phyloP scores from a whole-genome alignment of 176 grass and related monocot genomes.

The Hordeum marinum region DNA sequence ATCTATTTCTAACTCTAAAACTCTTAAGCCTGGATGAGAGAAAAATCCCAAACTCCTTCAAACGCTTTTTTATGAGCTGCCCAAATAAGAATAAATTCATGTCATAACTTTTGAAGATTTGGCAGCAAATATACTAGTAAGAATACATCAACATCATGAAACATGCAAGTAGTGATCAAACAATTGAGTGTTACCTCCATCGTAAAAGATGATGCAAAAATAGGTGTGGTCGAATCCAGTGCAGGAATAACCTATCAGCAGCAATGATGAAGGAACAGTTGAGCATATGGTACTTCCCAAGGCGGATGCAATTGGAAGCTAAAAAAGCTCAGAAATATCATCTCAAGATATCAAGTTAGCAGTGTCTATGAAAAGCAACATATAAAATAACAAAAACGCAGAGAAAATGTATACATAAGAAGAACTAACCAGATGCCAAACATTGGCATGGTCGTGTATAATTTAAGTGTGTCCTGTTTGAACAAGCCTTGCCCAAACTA shows the following conservation, averaged over 20 bases:
- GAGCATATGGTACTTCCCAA: slow-evolving; percentile 1
- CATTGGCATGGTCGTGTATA: not conserved
- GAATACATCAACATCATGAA: slow-evolving; percentile 16
- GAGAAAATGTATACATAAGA: not conserved
- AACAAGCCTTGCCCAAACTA: not conserved
- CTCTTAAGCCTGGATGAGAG: slow-evolving; percentile 78
- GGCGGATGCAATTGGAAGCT: not conserved
- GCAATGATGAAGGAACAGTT: slow-evolving; percentile 23
- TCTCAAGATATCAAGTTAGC: not conserved
- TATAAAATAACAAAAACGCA: not conserved
- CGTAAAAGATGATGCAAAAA: slow-evolving; percentile 94
- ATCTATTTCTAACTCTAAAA: slow-evolving; percentile 83
- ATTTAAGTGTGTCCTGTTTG: not conserved
- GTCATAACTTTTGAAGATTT: slow-evolving; percentile 18
- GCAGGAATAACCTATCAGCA: slow-evolving; percentile 88
- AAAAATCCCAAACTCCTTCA: slow-evolving; percentile 98
- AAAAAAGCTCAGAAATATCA: slow-evolving; percentile 24
- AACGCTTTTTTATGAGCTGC: slow-evolving; percentile 93
- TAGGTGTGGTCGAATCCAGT: slow-evolving; percentile 84
- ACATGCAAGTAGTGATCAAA: not conserved
- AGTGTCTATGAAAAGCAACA: not conserved
- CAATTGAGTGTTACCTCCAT: slow-evolving; percentile 62
- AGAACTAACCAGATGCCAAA: slow-evolving; percentile 12
- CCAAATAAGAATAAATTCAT: slow-evolving; percentile 33
- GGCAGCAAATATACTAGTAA: not conserved